Evolutionary conservation across 345 rosid species (phyloP), one percentile per base, ranked within the genome.

Genomic region (Euphorbia tirucalli): DNA sequence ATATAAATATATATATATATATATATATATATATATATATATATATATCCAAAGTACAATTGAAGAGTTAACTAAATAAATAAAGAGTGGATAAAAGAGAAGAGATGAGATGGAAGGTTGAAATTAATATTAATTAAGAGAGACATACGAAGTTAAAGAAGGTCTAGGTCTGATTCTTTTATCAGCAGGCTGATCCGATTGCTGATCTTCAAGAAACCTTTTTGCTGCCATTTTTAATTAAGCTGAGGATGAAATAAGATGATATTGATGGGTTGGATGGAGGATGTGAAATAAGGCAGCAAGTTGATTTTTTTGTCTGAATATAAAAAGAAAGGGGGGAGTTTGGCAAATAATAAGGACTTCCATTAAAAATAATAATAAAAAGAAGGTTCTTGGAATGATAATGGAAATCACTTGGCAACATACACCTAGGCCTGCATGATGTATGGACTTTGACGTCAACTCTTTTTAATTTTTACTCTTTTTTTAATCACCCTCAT

Each of bases 81-180:
- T n/a, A 32, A 49, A 5, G n/a, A 1, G 27, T 27, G 0, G 2
- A 54, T n/a, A n/a, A n/a, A 39, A 58, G 7, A 65, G 25, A 46
- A 5, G 14, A 32, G 3, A 25, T 0, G 48, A 4, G 32, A 8
- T 43, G 1, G 0, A 18, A 21, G 6, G 6, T 6, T 49, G 30
- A 69, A 22, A 57, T 22, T n/a, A n/a, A n/a, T n/a, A n/a, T n/a
- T n/a, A n/a, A n/a, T n/a, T 32, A 64, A 61, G 22, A 48, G 46
- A 31, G 2, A 76, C 93, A 13, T 89, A 94, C 98, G 96, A 87
- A 27, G 91, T 85, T 65, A 92, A 73, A n/a, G 93, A 72, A 65
- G 96, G 90, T 61, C 63, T 68, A 28, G 78, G 50, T 80, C 83
- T 85, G 55, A 75, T 69, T 48, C 90, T 79, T 81, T 90, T 94